These are phyloP conservation scores for Candida pseudoviswanathii DNA, from an alignment of 1,139 yeast species.

Conservation along the genomic window DNA sequence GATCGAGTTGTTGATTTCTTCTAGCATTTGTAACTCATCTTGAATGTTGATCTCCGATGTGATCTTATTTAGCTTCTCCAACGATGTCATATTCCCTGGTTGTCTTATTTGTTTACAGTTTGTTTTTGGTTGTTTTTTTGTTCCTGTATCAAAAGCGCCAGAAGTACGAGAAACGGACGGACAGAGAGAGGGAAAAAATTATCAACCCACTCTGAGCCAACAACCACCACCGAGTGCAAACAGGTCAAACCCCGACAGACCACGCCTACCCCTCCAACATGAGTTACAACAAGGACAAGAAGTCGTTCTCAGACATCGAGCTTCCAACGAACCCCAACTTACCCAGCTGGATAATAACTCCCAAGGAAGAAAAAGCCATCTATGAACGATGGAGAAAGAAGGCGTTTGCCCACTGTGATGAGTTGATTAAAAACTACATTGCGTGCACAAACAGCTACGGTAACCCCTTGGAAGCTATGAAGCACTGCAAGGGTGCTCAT, in stretches of 20 bases:
- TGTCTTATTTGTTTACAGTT: not conserved
- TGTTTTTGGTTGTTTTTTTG: not conserved
- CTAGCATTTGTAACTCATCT: conserved; percentile 54
- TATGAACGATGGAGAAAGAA: conserved; percentile 76
- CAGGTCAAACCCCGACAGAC: not conserved
- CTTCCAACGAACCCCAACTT: conserved; percentile 50
- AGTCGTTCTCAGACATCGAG: conserved; percentile 42
- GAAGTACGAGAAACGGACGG: not conserved
- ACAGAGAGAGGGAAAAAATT: not conserved
- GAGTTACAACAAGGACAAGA: conserved; percentile 23
- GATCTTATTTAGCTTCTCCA: conserved; percentile 8
- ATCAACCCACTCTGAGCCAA: not conserved
- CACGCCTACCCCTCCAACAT: conserved; percentile 8
- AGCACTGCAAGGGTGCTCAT: conserved; percentile 43
- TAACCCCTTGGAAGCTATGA: conserved; percentile 64
- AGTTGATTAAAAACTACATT: conserved; percentile 53
- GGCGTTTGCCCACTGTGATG: conserved; percentile 75
- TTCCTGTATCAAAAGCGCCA: too few relatives aligned
- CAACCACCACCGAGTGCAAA: not conserved
- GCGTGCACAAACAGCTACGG: conserved; percentile 41
- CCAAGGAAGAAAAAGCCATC: conserved; percentile 81
- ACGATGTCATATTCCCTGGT: not conserved
- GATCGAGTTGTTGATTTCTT: conserved; percentile 47
- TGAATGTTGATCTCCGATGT: conserved; percentile 53
- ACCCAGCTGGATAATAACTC: conserved; percentile 85